These are phyloP conservation scores for Alternaria sp. DNA, from an alignment of 2,329 filamentous ascomycete genomes.

Conservation along the genomic window DNA sequence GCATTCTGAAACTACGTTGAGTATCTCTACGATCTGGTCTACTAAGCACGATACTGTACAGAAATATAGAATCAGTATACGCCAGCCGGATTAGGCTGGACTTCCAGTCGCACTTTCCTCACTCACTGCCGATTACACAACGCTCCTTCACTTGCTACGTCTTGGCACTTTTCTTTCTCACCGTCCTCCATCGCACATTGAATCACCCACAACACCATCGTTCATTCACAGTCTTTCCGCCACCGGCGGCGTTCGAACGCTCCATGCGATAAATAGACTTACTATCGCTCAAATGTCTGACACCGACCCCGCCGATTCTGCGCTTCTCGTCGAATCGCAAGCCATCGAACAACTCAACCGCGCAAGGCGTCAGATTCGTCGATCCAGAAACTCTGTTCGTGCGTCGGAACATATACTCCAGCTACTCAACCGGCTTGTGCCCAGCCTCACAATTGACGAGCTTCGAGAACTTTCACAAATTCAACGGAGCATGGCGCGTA, in stretches of 20 bases:
- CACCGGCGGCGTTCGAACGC: background rate
- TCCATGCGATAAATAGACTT: background rate
- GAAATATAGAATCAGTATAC: background rate
- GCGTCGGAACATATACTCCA: background rate
- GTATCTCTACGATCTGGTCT: background rate
- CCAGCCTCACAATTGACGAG: background rate
- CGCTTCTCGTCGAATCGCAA: background rate
- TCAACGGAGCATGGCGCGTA: background rate
- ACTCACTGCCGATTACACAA: background rate
- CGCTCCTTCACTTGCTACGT: background rate
- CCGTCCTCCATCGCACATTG: background rate
- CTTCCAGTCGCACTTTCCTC: background rate
- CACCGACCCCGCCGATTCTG: background rate
- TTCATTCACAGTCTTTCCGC: background rate
- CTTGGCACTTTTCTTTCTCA: slow-evolving; percentile 3
- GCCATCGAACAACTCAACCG: background rate
- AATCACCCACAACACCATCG: background rate
- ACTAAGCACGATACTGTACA: background rate
- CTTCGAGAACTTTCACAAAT: background rate
- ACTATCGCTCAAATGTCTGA: slow-evolving; percentile 18
- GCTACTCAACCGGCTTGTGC: background rate
- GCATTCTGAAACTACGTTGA: background rate
- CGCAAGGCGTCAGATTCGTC: background rate
- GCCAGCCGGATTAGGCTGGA: background rate
- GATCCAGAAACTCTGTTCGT: background rate